These are phyloP conservation scores for Physaria fendleri DNA, from an alignment of 345 rosid species.

Conservation along the genomic window DNA sequence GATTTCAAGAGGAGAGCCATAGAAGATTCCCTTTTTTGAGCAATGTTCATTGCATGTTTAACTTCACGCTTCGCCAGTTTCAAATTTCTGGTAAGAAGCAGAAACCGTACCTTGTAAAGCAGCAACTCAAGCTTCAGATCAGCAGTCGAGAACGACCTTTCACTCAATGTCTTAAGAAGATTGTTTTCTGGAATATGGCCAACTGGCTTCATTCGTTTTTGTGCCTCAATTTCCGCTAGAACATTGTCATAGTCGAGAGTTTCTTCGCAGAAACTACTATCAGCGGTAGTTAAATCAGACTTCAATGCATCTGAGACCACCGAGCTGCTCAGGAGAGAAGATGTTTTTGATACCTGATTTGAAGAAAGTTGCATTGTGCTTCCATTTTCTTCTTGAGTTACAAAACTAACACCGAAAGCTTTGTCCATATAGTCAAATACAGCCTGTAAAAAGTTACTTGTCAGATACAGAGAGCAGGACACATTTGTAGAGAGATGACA, in stretches of 20 bases:
- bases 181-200: slow-evolving; percentile 52
- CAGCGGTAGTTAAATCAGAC: slow-evolving; percentile 52
- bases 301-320: slow-evolving; percentile 50
- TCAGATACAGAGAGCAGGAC: slow-evolving; percentile 12
- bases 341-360: slow-evolving; percentile 51
- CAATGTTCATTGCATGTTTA: slow-evolving; percentile 89
- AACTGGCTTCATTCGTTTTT: slow-evolving; percentile 46
- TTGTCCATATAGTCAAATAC: slow-evolving; percentile 72
- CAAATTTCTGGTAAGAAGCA: slow-evolving; percentile 82
- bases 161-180: slow-evolving; percentile 47
- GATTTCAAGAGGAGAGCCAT: slow-evolving; percentile 87
- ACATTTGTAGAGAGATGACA: slow-evolving; percentile 1
- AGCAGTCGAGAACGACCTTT: slow-evolving; percentile 48
- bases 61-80: slow-evolving; percentile 97
- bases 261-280: slow-evolving; percentile 79
- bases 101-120: slow-evolving; percentile 83
- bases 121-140: slow-evolving; percentile 93
- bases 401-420: slow-evolving; percentile 55
- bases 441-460: slow-evolving; percentile 43
- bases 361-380: slow-evolving; percentile 43
- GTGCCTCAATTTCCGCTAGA: slow-evolving; percentile 62
- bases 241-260: slow-evolving; percentile 69
- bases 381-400: slow-evolving; percentile 61
- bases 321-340: slow-evolving; percentile 58
- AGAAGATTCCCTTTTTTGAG: slow-evolving; percentile 83